Percentiles rank a stretch among this genome's conserved stretches.
phyloP scores from a whole-genome alignment of 305 asterid species.

The Fraxinus floribunda region DNA sequence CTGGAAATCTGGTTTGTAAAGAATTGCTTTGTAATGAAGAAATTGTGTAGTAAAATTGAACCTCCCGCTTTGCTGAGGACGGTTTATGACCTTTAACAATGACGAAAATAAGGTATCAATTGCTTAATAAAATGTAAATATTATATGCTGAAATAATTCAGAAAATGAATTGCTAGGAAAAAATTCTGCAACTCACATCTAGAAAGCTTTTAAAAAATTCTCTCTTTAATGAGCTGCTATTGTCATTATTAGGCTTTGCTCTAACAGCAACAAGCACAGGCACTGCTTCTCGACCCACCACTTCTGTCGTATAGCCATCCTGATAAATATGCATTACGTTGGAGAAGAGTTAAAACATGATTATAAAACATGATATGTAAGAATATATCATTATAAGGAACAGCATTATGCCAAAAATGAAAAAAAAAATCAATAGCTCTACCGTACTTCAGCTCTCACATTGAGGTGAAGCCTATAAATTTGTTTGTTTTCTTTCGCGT shows the following conservation, averaged over 20 bases:
- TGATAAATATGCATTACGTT: conserved; percentile 23
- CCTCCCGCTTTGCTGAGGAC: conserved; percentile 47
- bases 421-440: not conserved
- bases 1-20: conserved; percentile 51
- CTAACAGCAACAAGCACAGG: conserved; percentile 71
- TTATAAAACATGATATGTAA: not conserved
- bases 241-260: conserved; percentile 60
- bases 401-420: not conserved
- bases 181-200: conserved; percentile 45
- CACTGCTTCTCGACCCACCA: conserved; percentile 50
- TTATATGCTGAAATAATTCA: not conserved
- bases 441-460: not conserved
- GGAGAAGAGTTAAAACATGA: not conserved
- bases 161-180: not conserved
- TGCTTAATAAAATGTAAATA: not conserved
- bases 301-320: conserved; percentile 75
- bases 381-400: not conserved
- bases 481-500: not conserved
- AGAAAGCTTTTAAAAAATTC: conserved; percentile 64
- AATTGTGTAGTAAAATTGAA: conserved; percentile 65
- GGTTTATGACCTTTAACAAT: conserved; percentile 60
- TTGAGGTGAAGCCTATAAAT: not conserved
- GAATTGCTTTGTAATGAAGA: conserved; percentile 54
- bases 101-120: not conserved
- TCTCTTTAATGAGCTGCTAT: conserved; percentile 41